phyloP scores from a whole-genome alignment of 768 basidiomycete genomes.

The Inosperma sp. region DNA sequence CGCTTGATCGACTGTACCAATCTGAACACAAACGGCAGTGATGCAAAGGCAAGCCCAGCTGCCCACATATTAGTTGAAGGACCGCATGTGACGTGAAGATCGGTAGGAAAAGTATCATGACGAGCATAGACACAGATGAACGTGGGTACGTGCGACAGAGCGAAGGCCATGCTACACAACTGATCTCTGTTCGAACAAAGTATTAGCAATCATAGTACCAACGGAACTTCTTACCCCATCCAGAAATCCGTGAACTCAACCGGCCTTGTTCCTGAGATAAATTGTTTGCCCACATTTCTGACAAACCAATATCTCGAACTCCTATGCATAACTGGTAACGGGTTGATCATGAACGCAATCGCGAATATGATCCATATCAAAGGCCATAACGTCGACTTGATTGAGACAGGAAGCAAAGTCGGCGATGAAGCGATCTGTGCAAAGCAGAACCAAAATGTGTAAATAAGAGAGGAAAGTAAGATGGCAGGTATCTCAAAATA shows the following conservation, averaged over 20 bases:
- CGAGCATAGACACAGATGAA: constrained; percentile 70
- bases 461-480: constrained; percentile 66
- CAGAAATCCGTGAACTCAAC: constrained; percentile 93
- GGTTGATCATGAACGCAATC: constrained; percentile 61
- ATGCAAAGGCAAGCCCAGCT: constrained; percentile 50
- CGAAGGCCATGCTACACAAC: constrained; percentile 74
- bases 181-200: constrained; percentile 58
- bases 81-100: constrained; percentile 37
- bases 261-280: constrained; percentile 62
- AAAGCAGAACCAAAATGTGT: constrained; percentile 85
- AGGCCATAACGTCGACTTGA: constrained; percentile 73
- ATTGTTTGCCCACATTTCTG: constrained; percentile 54
- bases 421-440: constrained; percentile 54
- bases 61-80: constrained; percentile 52
- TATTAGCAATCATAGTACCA: background rate
- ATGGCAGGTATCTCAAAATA: constrained; percentile 69
- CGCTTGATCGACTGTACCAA: constrained; percentile 84
- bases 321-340: constrained; percentile 61
- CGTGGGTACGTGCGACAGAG: constrained; percentile 67
- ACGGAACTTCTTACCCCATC: constrained; percentile 57
- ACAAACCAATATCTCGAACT: constrained; percentile 80
- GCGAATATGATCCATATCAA: constrained; percentile 73
- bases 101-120: constrained; percentile 32
- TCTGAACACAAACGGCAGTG: constrained; percentile 71
- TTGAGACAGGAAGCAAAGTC: background rate